These are phyloP conservation scores for Verticillium klebahnii DNA, from an alignment of 2,329 filamentous ascomycete genomes.

Conservation along the genomic window DNA sequence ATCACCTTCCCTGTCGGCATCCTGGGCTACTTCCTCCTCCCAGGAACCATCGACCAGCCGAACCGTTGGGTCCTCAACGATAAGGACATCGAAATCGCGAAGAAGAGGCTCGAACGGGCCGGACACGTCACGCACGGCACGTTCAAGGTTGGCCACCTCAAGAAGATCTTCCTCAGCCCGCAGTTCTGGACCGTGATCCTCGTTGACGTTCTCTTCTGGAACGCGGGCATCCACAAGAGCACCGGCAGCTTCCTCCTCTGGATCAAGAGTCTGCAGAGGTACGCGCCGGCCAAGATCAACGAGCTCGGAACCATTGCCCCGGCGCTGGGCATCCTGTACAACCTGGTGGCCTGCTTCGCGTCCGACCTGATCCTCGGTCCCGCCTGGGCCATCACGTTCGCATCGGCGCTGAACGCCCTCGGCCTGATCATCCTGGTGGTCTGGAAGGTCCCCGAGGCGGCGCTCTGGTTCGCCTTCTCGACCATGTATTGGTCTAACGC, in stretches of 20 bases:
- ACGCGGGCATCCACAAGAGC: conserved; percentile 26
- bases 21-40: conserved; percentile 44
- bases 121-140: conserved; percentile 36
- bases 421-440: conserved; percentile 48
- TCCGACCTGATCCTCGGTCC: conserved; percentile 49
- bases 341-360: conserved; percentile 46
- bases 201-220: conserved; percentile 53
- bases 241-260: conserved; percentile 50
- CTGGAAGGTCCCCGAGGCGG: conserved; percentile 51
- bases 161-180: conserved; percentile 31
- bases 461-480: conserved; percentile 47
- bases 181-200: conserved; percentile 47
- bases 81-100: conserved; percentile 39
- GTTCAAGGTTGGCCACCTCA: conserved; percentile 25
- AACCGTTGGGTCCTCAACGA: conserved; percentile 37
- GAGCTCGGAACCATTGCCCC: conserved; percentile 47
- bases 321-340: conserved; percentile 52
- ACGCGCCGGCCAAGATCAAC: conserved; percentile 40
- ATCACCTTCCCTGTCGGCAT: conserved; percentile 52
- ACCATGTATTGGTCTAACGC: conserved; percentile 44
- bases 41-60: conserved; percentile 41
- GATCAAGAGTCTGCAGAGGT: conserved; percentile 50
- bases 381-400: conserved; percentile 49
- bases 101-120: conserved; percentile 36
- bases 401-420: conserved; percentile 45